Conservation (phyloP, 1,284 basidiomycete genomes). For the Ceratobasidium papillatum region DNA sequence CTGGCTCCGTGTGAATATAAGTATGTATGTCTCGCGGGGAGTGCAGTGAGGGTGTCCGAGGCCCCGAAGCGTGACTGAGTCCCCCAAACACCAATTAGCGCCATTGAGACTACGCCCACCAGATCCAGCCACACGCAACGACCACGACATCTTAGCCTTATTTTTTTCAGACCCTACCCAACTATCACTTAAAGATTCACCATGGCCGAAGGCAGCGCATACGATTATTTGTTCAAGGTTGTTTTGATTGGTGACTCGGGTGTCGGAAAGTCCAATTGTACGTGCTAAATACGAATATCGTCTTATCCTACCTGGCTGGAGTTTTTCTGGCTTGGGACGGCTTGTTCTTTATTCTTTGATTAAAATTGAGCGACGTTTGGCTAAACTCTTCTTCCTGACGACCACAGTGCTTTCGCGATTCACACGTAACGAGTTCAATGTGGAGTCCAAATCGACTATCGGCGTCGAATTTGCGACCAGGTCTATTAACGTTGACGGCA, state of each 20-base stretch:
- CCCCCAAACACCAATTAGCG: slow-evolving; percentile 26
- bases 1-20: background rate
- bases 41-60: background rate
- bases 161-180: slow-evolving; percentile 9
- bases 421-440: slow-evolving; percentile 99
- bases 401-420: slow-evolving; percentile 78
- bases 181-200: slow-evolving; percentile 10
- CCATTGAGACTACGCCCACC: slow-evolving; percentile 15
- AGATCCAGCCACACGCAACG: slow-evolving; percentile 25
- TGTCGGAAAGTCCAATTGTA: slow-evolving; percentile 85
- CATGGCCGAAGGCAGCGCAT: slow-evolving; percentile 91
- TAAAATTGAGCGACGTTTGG: background rate
- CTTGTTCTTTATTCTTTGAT: background rate
- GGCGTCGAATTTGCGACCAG: slow-evolving; percentile 99
- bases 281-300: slow-evolving; percentile 46
- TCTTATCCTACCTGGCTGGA: background rate
- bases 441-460: slow-evolving; percentile 98
- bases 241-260: slow-evolving; percentile 99
- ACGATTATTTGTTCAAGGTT: slow-evolving; percentile 97
- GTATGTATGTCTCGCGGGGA: background rate
- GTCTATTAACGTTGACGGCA: slow-evolving; percentile 92
- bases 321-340: background rate
- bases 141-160: slow-evolving; percentile 11
- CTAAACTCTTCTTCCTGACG: background rate
- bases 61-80: background rate